Base-by-base conservation (phyloP, 495 filamentous ascomycete species). In the Talaromyces proteolyticus region DNA sequence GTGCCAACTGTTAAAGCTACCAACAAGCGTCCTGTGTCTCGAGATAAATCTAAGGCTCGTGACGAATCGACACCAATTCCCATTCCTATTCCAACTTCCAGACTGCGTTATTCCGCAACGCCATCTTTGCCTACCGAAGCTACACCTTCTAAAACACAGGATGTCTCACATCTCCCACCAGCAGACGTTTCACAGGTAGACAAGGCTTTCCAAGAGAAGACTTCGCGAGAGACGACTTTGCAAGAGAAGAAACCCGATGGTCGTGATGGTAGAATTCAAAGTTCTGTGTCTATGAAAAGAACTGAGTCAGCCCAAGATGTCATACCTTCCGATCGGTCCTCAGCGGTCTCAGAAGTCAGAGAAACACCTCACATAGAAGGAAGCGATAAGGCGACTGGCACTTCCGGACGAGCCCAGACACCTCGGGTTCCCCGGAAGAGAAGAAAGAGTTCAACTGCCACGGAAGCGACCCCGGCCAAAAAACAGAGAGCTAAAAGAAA, bases 401-500 rank as follows among this genome's bases (percentile, higher is more conserved):
- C n/a, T n/a, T n/a, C n/a, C n/a, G n/a, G n/a, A n/a, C n/a, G n/a
- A n/a, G 29, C 29, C 2, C 29, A 2, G 1, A 8, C 14, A 34
- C 29, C 25, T 6, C 25, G 5, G 25, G 6, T 29, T 5, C 25
- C 25, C 25, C 25, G 8, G 14, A 34, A 14, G 4, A 4, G 4
- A 14, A 14, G 29, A 8, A 36, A 49, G n/a, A 26, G 25, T 26
- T 10, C 19, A 6, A 23, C 46, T 20, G 60, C 53, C 6, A 55
- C 36, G 16, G 53, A 51, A 25, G 51, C 52, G 21, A 61, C 48
- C 37, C 64, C 58, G 48, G 49, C 56, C 49, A 67, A 53, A 60
- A 72, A 57, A 48, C 58, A 53, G 3, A 62, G 72, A 6, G 53
- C 56, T 26, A 64, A 69, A 19, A 65, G 58, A 50, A 65, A 64